Evolutionary conservation across 495 filamentous ascomycete genomes (phyloP).

Genomic region (Emericellopsis terricola): DNA sequence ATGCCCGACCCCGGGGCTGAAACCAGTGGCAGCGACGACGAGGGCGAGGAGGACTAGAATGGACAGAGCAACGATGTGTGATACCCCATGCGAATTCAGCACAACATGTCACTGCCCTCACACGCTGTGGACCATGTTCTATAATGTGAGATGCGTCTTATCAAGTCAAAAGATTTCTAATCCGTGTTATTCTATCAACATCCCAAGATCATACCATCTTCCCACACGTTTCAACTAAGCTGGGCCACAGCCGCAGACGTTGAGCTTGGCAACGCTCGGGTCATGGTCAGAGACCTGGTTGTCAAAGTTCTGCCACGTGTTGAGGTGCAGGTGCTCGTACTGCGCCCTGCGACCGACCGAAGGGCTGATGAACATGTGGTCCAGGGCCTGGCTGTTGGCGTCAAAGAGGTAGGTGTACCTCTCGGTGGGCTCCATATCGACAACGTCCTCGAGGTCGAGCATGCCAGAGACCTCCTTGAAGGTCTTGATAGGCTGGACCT

Average conservation of each 20-base stretch:
- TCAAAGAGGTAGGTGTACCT: slow-evolving; percentile 43
- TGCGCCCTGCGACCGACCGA: slow-evolving; percentile 9
- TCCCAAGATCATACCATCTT: too few relatives aligned
- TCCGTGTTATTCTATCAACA: too few relatives aligned
- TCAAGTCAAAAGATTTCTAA: too few relatives aligned
- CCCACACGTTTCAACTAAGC: too few relatives aligned
- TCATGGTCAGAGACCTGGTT: slow-evolving; percentile 39
- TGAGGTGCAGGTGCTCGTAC: slow-evolving; percentile 45
- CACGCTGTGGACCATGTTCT: too few relatives aligned
- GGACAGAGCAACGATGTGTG: too few relatives aligned
- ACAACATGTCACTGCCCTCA: too few relatives aligned
- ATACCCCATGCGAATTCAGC: too few relatives aligned
- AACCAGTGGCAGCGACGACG: slow-evolving; percentile 8
- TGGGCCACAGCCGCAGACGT: slow-evolving; percentile 32
- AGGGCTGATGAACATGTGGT: slow-evolving; percentile 40
- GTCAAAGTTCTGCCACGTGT: slow-evolving; percentile 33
- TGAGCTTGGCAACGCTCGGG: slow-evolving; percentile 34
- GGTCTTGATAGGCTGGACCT: slow-evolving; percentile 27
- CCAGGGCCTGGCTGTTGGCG: slow-evolving; percentile 35
- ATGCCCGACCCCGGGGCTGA: slow-evolving; percentile 40
- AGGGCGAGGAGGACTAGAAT: neutral
- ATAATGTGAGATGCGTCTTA: too few relatives aligned
- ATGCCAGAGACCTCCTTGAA: slow-evolving; percentile 25
- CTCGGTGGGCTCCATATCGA: slow-evolving; percentile 23
- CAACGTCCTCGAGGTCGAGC: slow-evolving; percentile 34